Percentiles rank a stretch among this genome's conserved stretches.
phyloP scores from a whole-genome alignment of 2,329 filamentous ascomycete genomes.

The Magnaporthales sp. region DNA sequence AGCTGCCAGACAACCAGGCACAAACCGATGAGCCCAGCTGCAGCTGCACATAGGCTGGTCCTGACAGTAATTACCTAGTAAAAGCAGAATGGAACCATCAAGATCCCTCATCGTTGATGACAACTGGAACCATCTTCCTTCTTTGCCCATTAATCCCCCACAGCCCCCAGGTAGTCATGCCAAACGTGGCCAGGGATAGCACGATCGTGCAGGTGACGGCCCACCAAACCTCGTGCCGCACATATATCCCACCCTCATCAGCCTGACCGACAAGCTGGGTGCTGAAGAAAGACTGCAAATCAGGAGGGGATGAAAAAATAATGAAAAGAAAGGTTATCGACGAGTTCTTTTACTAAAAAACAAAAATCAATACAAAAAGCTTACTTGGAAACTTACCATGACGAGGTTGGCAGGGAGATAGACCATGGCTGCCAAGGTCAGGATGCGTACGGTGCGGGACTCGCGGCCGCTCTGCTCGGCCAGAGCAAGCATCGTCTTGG shows the following conservation, averaged over 20 bases:
- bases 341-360: too few relatives aligned
- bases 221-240: neutral
- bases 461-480: neutral
- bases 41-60: too few relatives aligned
- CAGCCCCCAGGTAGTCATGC: neutral
- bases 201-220: neutral
- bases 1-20: too few relatives aligned
- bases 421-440: neutral
- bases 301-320: too few relatives aligned
- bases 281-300: neutral
- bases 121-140: neutral
- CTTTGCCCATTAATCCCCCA: neutral
- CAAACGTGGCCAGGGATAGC: neutral
- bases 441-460: neutral
- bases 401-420: constrained; percentile 1
- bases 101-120: too few relatives aligned
- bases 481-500: neutral
- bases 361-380: neutral
- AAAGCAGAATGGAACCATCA: too few relatives aligned
- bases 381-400: neutral
- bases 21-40: too few relatives aligned
- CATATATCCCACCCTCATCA: neutral
- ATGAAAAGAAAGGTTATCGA: too few relatives aligned
- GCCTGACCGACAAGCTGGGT: neutral
- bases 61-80: too few relatives aligned